phyloP scores from a whole-genome alignment of 768 basidiomycete genomes.

The Boletus rufocinnamomeus region DNA sequence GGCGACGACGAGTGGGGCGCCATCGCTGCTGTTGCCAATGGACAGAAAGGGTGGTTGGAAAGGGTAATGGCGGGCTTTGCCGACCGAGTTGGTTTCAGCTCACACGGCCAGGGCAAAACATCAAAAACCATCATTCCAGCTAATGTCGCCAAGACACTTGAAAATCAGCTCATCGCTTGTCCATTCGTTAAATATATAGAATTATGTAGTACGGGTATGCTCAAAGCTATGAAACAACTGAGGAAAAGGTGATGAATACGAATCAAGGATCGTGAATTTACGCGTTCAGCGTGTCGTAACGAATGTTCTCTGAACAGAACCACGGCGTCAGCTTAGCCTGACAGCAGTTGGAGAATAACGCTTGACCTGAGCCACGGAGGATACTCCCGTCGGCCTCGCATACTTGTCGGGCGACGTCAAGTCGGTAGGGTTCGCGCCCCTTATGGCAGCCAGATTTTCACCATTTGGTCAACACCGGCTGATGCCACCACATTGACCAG shows the following conservation, averaged over 20 bases:
- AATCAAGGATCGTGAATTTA: constrained; percentile 35
- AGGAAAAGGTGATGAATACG: constrained; percentile 14
- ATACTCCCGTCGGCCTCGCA: constrained; percentile 16
- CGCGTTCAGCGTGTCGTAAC: constrained; percentile 31
- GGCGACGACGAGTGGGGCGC: constrained; percentile 67
- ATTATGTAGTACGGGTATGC: constrained; percentile 41
- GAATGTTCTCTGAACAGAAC: constrained; percentile 17
- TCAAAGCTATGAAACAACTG: constrained; percentile 24
- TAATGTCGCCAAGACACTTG: constrained; percentile 11
- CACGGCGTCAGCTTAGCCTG: constrained; percentile 14
- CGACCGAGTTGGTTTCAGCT: constrained; percentile 26
- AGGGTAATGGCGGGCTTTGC: constrained; percentile 34
- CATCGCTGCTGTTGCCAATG: constrained; percentile 52
- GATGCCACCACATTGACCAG: constrained; percentile 70
- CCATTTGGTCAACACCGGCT: constrained; percentile 66
- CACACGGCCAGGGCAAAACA: constrained; percentile 22
- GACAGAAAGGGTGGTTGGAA: constrained; percentile 22
- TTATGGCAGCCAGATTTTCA: constrained; percentile 67
- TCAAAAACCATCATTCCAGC: not conserved
- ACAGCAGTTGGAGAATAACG: not conserved
- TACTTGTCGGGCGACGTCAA: constrained; percentile 11
- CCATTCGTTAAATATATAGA: constrained; percentile 22
- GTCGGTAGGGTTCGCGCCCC: constrained; percentile 1
- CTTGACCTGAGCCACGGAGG: constrained; percentile 22
- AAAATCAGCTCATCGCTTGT: not conserved